Percentiles rank a stretch among this genome's conserved stretches.
phyloP scores from a whole-genome alignment of 176 grass and related monocot genomes.

The Elaeis guineensis region DNA sequence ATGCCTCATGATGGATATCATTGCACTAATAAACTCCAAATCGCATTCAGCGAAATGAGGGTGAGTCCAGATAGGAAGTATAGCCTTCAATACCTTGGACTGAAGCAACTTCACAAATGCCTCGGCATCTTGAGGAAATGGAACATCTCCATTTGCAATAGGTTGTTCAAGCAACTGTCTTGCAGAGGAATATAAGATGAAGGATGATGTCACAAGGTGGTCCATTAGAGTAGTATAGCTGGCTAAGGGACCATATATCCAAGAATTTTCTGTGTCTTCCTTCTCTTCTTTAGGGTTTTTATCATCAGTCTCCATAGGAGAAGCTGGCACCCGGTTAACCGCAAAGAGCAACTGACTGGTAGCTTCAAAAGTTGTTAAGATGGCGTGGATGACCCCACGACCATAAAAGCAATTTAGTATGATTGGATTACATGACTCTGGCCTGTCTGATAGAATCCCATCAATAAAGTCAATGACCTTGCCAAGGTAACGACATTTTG shows the following conservation, averaged over 20 bases:
- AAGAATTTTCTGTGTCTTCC: conserved; percentile 60
- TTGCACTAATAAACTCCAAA: conserved; percentile 69
- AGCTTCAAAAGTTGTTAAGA: conserved; percentile 92
- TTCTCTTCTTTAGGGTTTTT: conserved; percentile 46
- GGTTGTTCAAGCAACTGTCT: conserved; percentile 93
- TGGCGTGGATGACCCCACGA: conserved; percentile 68
- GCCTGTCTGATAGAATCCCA: conserved; percentile 81
- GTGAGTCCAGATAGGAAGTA: conserved; percentile 89
- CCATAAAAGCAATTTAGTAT: conserved; percentile 88
- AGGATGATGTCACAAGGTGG: conserved; percentile 83
- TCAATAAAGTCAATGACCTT: conserved; percentile 89
- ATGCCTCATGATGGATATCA: conserved; percentile 94
- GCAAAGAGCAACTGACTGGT: conserved; percentile 95
- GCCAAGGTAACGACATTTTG: conserved; percentile 83
- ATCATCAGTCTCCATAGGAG: conserved; percentile 82
- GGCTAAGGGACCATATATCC: conserved; percentile 86
- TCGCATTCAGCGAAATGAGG: conserved; percentile 85
- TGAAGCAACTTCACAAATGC: conserved; percentile 84
- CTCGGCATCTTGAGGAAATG: conserved; percentile 77
- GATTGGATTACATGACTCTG: conserved; percentile 87
- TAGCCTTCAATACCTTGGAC: conserved; percentile 80
- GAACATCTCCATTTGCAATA: conserved; percentile 53
- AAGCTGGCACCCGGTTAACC: conserved; percentile 48
- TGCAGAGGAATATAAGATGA: conserved; percentile 75
- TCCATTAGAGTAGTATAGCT: conserved; percentile 76